Evolutionary conservation across 805 yeast species (phyloP), one percentile per base, ranked within the genome.

Genomic region (Candida nonsorbophila): DNA sequence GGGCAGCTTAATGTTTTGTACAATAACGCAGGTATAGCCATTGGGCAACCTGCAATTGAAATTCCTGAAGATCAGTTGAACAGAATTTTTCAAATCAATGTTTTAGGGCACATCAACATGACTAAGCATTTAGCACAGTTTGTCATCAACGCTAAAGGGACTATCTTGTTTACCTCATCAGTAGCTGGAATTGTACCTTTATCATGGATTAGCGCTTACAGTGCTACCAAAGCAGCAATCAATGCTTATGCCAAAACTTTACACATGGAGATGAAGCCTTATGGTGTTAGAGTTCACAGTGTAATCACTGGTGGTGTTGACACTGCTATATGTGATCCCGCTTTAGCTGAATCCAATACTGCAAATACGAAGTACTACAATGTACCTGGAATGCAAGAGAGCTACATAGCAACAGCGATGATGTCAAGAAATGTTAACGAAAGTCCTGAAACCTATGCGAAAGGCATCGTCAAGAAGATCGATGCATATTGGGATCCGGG

Each of bases 11-110:
- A 64, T 30, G 40, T 62, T 5, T 45, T 67, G 17, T 66, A 55
- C 45, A 58, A 65, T 37, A 67, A 66, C 36, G 72, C 69, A 7
- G 71, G 72, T 1, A 44, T 53, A 24, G 37, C 41, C 20, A 21
- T 40, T 16, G 39, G 36, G 9, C 30, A 45, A 3, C 40, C 68
- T 0, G 51, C 60, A 7, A 38, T 51, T n/a, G 69, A 62, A 25
- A 35, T 47, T 4, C 46, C 48, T n/a, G 52, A 50, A 20, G 44
- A 39, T 2, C 29, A 38, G 6, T 19, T 58, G 6, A 26, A 36
- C 6, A 24, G 37, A 6, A 22, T 38, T n/a, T 50, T 53, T 30
- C 50, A 62, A 21, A 61, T 59, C 12, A 67, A 67, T 37, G 58
- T 62, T 2, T 41, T 62, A 23, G 70, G 69, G 8, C 63, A 58